Evolutionary conservation across 2,329 filamentous ascomycete genomes (phyloP).

Genomic region (Delphinella strobiligena): DNA sequence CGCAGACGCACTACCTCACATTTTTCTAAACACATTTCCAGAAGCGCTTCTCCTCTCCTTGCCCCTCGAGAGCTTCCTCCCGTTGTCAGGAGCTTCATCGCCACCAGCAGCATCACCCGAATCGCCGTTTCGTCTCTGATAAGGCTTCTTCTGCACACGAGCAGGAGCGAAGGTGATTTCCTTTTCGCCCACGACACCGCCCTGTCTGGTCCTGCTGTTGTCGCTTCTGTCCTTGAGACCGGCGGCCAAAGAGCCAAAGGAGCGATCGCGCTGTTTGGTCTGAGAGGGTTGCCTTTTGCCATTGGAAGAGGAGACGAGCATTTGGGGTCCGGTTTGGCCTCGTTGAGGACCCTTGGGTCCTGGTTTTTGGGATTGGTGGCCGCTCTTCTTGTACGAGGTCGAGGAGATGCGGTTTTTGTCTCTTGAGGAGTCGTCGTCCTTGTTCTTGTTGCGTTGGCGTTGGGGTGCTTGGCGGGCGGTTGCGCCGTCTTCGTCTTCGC

Average conservation of each 20-base stretch:
- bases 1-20: conserved; percentile 28
- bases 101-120: conserved; percentile 9
- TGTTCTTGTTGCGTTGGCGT: conserved; percentile 20
- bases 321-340: conserved; percentile 28
- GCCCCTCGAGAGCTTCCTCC: conserved; percentile 15
- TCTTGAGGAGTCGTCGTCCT: conserved; percentile 19
- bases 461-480: conserved; percentile 17
- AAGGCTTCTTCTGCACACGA: conserved; percentile 28
- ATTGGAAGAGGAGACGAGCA: conserved; percentile 44
- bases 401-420: conserved; percentile 50
- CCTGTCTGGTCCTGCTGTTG: conserved; percentile 14
- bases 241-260: conserved; percentile 45
- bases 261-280: conserved; percentile 33
- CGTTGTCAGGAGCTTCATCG: conserved; percentile 21
- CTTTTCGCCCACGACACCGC: conserved; percentile 38
- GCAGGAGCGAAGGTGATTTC: conserved; percentile 63
- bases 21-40: conserved; percentile 59
- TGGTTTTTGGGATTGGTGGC: conserved; percentile 24
- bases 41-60: conserved; percentile 58
- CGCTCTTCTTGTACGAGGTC: conserved; percentile 49
- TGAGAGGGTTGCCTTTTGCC: conserved; percentile 8
- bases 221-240: conserved; percentile 21
- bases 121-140: conserved; percentile 17
- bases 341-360: conserved; percentile 18
- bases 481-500: conserved; percentile 16